Percentiles rank a stretch among this genome's conserved stretches.
These are phyloP conservation scores for Colletotrichum destructivum DNA, from an alignment of 2,329 filamentous ascomycete genomes.

Conservation along the genomic window DNA sequence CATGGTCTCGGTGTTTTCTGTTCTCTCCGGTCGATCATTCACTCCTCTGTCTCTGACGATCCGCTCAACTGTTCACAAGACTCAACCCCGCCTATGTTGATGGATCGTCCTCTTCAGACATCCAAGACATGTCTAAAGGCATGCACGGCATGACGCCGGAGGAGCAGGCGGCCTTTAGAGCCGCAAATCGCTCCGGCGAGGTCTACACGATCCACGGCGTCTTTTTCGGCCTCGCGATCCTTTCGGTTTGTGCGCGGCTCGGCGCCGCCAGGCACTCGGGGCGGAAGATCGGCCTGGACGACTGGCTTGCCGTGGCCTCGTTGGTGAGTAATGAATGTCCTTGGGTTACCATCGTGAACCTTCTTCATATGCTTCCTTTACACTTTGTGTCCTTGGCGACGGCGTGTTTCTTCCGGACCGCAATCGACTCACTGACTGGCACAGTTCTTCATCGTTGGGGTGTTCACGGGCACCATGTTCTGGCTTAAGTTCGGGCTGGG, in stretches of 20 bases:
- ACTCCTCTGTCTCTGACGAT: not conserved
- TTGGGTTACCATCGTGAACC: no score
- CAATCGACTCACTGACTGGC: not conserved
- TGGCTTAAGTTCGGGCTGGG: conserved; percentile 37
- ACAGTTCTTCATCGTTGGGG: conserved; percentile 23
- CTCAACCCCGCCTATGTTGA: not conserved
- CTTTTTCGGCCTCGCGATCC: conserved; percentile 26
- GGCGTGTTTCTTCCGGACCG: no score
- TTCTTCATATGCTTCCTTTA: not conserved
- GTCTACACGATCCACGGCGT: conserved; percentile 18
- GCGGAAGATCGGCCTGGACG: conserved; percentile 27
- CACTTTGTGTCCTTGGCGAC: no score
- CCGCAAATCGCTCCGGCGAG: conserved; percentile 25
- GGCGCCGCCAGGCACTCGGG: conserved; percentile 21
- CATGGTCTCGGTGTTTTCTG: no score
- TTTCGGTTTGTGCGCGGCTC: conserved; percentile 21
- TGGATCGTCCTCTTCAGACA: not conserved
- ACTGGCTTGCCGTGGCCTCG: conserved; percentile 29
- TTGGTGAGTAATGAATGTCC: conserved; percentile 13
- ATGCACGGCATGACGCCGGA: conserved; percentile 28
- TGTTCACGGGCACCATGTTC: conserved; percentile 35
- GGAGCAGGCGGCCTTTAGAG: conserved; percentile 22
- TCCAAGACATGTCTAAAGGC: conserved; percentile 25
- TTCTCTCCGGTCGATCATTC: not conserved
- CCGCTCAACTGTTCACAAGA: no score